Evolutionary conservation across 2,329 filamentous ascomycete species (phyloP), one percentile per base, ranked within the genome.

Genomic region (Chaetomiaceae sp.): DNA sequence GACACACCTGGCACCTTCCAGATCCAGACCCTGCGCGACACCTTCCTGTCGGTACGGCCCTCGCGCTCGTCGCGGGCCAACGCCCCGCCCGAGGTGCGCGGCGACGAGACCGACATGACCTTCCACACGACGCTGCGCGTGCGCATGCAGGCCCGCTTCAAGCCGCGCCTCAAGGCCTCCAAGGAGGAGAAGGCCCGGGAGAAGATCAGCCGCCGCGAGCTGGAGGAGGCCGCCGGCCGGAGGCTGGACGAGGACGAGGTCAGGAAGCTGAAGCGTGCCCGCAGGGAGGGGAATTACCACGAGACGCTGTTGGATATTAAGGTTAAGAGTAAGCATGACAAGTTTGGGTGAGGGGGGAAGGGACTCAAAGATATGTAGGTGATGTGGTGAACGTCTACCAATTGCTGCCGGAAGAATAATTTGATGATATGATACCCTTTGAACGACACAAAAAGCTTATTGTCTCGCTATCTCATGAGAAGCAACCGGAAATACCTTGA

Each of bases 71-170:
- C 73, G 17, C 79, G 78, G 52, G 62, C 71, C 1, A 74, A 71
- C 33, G 70, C 73, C 0, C 63, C 70, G 1, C 76, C 82, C 0
- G 85, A 91, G 59, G 74, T 95, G 12, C 82, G 89, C 27, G 90
- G 89, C 43, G 89, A 96, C 66, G 85, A 82, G 7, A 81, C 84
- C 13, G 70, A 73, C 8, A 80, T 83, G 44, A 78, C 75, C 4
- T 87, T 87, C 63, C 79, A 79, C 60, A 89, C 88, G 9, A 86
- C 83, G 6, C 66, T 95, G 54, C 79, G 89, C 44, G 81, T 97
- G 61, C 86, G 91, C 48, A 96, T 97, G 91, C 92, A 97, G 72
- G 89, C 92, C 19, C 78, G 88, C 44, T 97, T 95, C 73, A 96
- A 96, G 74, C 91, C 92, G 8, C 79, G 80, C 56, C 69, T 93